Evolutionary conservation across 768 basidiomycete species (phyloP).

Genomic region (Ramaria rubella): DNA sequence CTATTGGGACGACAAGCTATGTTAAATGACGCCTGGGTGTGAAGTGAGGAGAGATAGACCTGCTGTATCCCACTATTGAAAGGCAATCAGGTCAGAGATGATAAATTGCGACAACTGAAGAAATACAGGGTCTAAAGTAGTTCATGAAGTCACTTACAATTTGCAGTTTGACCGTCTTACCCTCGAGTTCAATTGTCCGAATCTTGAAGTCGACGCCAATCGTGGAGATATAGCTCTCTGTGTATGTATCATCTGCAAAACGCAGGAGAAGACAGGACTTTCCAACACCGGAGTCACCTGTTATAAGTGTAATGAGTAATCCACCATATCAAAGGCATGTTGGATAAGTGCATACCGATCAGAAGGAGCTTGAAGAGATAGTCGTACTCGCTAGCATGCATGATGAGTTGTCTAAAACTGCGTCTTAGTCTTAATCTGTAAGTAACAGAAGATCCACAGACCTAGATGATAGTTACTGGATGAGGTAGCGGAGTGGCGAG

Average conservation of each 20-base stretch:
- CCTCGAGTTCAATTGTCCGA: conserved; percentile 96
- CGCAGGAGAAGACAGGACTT: conserved; percentile 92
- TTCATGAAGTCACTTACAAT: conserved; percentile 56
- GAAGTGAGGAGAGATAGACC: conserved; percentile 38
- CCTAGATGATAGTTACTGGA: neutral
- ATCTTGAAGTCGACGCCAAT: conserved; percentile 99
- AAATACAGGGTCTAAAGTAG: neutral
- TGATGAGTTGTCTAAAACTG: conserved; percentile 28
- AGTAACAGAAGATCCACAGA: neutral
- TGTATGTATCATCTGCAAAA: conserved; percentile 95
- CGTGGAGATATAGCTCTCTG: conserved; percentile 94
- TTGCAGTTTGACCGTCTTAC: conserved; percentile 97
- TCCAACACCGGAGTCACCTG: conserved; percentile 85
- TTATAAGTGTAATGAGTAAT: neutral
- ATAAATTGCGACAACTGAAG: neutral
- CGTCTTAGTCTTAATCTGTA: neutral
- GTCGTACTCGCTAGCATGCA: conserved; percentile 94
- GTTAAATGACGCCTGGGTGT: neutral
- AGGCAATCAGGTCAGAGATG: neutral
- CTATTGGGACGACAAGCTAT: conserved; percentile 30
- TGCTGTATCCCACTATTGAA: conserved; percentile 90
- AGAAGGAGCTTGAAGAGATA: conserved; percentile 94
- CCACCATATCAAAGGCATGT: neutral
- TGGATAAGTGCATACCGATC: conserved; percentile 40
- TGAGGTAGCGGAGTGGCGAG: conserved; percentile 6